Conservation (phyloP, 148 eudicot genomes). For the Mesembryanthemum crystallinum region DNA sequence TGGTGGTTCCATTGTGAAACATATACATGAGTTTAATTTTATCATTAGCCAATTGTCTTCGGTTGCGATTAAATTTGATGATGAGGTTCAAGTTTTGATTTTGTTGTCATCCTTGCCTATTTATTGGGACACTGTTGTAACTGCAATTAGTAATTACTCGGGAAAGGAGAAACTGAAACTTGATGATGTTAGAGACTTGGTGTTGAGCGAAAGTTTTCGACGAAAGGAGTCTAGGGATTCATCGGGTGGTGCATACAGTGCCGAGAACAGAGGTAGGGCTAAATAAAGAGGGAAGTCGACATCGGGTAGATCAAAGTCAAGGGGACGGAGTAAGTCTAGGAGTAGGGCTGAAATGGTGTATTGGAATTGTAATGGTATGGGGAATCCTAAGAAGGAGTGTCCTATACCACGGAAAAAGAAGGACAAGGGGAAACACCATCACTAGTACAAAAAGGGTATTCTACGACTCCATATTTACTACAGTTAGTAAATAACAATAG, state of each 20-base stretch:
- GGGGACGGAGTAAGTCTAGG: too few species aligned
- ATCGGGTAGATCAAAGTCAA: not conserved
- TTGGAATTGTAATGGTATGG: not conserved
- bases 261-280: not conserved
- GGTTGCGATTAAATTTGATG: not conserved
- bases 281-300: not conserved
- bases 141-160: not conserved
- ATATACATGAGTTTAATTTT: not conserved
- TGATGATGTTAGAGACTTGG: not conserved
- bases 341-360: not conserved
- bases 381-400: not conserved
- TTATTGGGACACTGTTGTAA: not conserved
- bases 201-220: not conserved
- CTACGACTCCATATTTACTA: too few species aligned
- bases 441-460: too few species aligned
- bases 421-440: not conserved
- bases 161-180: not conserved
- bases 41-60: too few species aligned
- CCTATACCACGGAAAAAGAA: not conserved
- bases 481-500: too few species aligned
- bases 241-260: not conserved
- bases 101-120: not conserved
- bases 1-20: not conserved
- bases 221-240: not conserved
- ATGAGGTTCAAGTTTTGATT: not conserved